Evolutionary conservation across 108 stramenopile species (phyloP), one percentile per base, ranked within the genome.

Genomic region (Tribonema minus): DNA sequence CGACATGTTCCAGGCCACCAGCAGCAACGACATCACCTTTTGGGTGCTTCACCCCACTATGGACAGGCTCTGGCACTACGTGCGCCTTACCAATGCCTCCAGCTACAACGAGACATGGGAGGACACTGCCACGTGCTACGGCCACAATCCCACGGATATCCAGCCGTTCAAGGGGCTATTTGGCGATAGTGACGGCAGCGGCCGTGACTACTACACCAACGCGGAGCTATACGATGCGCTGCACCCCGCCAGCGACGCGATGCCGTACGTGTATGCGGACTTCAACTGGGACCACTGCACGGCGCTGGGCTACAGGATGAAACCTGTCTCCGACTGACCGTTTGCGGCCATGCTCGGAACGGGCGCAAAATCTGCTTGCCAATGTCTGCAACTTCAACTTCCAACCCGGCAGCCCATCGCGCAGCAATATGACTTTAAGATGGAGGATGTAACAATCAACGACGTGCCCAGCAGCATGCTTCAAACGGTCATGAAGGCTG

Each of bases 11-110:
- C 77, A 79, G 73, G 77, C 73, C 23, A 75, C 77, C 27, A 75
- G 73, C 72, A 74, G 73, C 30, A 75, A 79, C 40, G 77, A 79
- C 77, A 29, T 76, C 37, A 75, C 73, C 26, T 79, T 79, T 39
- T 79, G 77, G 77, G 77, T 79, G 72, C 73, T 79, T 26, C 77
- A 79, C 73, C 77, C 77, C 31, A 75, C 64, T n/a, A 67, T 79
- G 37, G 77, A 79, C 66, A 63, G 77, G 60, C 66, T 35, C 36
- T 78, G 76, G 76, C 75, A 71, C 71, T 25, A 61, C 36, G 70
- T 70, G 39, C 36, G 72, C 7, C 30, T 73, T 20, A 31, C 25
- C 31, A 9, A 37, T 9, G 68, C 30, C 28, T 25, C 75, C 7
- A 34, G 26, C 6, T 76, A 61, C 61, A 61, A 62, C 71, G 75